Evolutionary conservation across 768 basidiomycete species (phyloP), one percentile per base, ranked within the genome.

Genomic region (Kwoniella botswanensis): DNA sequence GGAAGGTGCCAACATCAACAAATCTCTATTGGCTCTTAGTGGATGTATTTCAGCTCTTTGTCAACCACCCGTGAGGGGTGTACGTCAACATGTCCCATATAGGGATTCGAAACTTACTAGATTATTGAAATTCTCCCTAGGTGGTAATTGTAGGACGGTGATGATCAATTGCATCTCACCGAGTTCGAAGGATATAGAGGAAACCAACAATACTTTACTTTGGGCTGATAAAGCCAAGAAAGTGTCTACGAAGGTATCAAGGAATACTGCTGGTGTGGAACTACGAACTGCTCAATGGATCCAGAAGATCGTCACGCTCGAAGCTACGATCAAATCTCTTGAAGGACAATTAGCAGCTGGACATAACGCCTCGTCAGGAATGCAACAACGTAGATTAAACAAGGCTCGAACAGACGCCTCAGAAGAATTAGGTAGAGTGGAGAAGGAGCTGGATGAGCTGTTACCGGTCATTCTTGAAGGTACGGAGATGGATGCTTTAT

Each of bases 141-240:
- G 96, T 1, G 97, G 97, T 6, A 98, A 98, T 84, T 99, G 97
- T 88, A 93, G 96, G 85, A 99, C 97, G 1, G 94, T 97, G 80
- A 99, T 98, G 97, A 93, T 98, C 73, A 96, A 98, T 71, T 98
- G 97, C 82, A 87, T 99, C 58, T 94, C 94, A 0, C 97, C 97
- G 1, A 94, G 94, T 4, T 94, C 94, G 46, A 88, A 88, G 46
- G 94, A 99, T 85, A 97, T 98, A 82, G 97, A 98, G 80, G 97
- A 99, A 82, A 98, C 97, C 42, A 94, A 97, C 82, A 99, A 99
- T 82, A 98, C 97, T 2, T 90, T 99, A 59, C 86, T 97, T 71
- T 99, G 98, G 83, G 97, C 97, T 24, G 95, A 99, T 77, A 91
- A 95, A 57, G 96, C 97, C 29, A 97, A 97, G 70, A 93, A 94